These are phyloP conservation scores for Plasmodium fragile DNA, from an alignment of 169 alveolate genomes.

Conservation along the genomic window DNA sequence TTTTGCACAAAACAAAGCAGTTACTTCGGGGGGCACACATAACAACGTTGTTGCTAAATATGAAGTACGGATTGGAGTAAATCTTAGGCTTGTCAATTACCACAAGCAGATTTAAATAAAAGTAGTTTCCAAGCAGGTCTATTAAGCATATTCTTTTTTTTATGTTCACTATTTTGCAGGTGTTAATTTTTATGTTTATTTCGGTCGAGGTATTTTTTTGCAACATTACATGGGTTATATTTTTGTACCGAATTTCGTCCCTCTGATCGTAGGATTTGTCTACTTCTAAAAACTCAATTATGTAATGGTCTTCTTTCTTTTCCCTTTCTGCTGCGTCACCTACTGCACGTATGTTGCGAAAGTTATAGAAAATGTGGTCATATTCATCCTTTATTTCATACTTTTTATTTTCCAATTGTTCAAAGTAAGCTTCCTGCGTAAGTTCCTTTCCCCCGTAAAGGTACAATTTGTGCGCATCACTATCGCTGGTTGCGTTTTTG, in stretches of 20 bases:
- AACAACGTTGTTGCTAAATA: slow-evolving; percentile 55
- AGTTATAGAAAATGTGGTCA: slow-evolving; percentile 50
- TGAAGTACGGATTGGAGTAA: slow-evolving; percentile 64
- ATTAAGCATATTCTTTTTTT: slow-evolving; percentile 58
- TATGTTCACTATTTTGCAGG: slow-evolving; percentile 47
- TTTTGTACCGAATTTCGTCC: slow-evolving; percentile 43
- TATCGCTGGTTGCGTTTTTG: neutral
- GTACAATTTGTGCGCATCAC: neutral
- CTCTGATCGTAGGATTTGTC: slow-evolving; percentile 36
- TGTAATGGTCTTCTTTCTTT: slow-evolving; percentile 1
- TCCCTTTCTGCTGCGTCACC: slow-evolving; percentile 4
- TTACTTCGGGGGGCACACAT: slow-evolving; percentile 17
- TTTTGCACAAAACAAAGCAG: slow-evolving; percentile 28
- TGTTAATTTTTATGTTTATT: slow-evolving; percentile 40
- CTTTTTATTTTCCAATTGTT: slow-evolving; percentile 39
- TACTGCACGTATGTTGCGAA: neutral
- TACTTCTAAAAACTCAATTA: slow-evolving; percentile 46
- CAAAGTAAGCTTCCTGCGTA: slow-evolving; percentile 11
- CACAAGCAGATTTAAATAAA: slow-evolving; percentile 46
- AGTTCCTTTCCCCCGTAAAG: slow-evolving; percentile 4
- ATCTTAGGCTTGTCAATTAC: slow-evolving; percentile 59
- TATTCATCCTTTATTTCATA: slow-evolving; percentile 67
- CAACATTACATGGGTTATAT: slow-evolving; percentile 57
- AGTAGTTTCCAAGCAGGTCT: slow-evolving; percentile 42
- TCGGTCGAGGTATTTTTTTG: slow-evolving; percentile 47